These are phyloP conservation scores for Tilletia horrida DNA, from an alignment of 1,284 basidiomycete genomes.

Conservation along the genomic window DNA sequence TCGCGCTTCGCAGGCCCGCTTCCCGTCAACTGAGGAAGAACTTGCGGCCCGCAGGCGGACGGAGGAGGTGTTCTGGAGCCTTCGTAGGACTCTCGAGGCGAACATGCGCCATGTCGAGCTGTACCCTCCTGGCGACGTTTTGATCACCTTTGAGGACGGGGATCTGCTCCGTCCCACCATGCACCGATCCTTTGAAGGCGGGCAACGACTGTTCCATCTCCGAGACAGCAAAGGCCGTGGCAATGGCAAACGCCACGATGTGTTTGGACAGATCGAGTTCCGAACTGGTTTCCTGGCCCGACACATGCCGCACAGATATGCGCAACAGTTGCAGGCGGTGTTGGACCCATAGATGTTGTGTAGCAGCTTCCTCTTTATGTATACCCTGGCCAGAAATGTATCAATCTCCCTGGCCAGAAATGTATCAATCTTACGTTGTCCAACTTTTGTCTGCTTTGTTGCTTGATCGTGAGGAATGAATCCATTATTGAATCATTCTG, in stretches of 20 bases:
- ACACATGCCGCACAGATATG: slow-evolving; percentile 63
- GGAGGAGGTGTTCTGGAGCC: slow-evolving; percentile 59
- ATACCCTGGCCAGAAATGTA: too few relatives aligned
- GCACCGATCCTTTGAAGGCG: background rate
- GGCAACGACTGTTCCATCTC: too few relatives aligned
- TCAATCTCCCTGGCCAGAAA: too few relatives aligned
- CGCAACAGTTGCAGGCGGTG: slow-evolving; percentile 28
- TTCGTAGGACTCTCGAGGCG: slow-evolving; percentile 76
- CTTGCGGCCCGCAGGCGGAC: background rate
- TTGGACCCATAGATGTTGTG: background rate
- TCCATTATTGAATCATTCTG: too few relatives aligned
- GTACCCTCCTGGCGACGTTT: slow-evolving; percentile 73
- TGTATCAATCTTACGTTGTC: too few relatives aligned
- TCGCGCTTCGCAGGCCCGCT: background rate
- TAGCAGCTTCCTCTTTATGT: too few relatives aligned
- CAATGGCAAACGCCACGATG: slow-evolving; percentile 53
- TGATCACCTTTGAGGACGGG: slow-evolving; percentile 71
- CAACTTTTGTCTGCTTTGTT: too few relatives aligned
- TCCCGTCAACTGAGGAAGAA: background rate
- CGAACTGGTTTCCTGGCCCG: slow-evolving; percentile 73
- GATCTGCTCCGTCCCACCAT: slow-evolving; percentile 57
- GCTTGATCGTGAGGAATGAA: too few relatives aligned
- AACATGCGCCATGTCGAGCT: slow-evolving; percentile 74
- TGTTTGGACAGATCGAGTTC: slow-evolving; percentile 76
- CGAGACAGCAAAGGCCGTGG: slow-evolving; percentile 58